Conservation (phyloP, 768 basidiomycete species). For the Lactarius hengduanensis region DNA sequence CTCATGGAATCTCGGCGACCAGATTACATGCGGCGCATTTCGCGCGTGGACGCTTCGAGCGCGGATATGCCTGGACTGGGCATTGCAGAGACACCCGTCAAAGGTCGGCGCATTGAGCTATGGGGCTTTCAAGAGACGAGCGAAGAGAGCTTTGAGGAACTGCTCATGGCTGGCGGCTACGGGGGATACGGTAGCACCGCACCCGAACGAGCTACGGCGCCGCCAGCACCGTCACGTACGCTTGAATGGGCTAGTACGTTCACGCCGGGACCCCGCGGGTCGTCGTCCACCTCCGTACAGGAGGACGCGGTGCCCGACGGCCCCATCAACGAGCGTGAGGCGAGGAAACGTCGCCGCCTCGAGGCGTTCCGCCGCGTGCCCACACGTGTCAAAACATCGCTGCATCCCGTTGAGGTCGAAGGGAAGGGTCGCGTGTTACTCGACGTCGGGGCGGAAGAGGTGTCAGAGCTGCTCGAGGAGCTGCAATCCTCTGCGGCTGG, state of each 20-base stretch:
- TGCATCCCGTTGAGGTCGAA: conserved; percentile 64
- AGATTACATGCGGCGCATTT: conserved; percentile 62
- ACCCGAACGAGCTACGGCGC: conserved; percentile 30
- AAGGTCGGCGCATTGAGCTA: conserved; percentile 68
- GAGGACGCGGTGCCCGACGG: conserved; percentile 32
- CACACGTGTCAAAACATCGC: conserved; percentile 36
- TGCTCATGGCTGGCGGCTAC: conserved; percentile 79
- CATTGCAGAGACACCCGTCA: conserved; percentile 66
- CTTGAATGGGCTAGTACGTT: conserved; percentile 50
- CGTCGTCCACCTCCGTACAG: conserved; percentile 26
- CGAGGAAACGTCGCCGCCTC: conserved; percentile 64
- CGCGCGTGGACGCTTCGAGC: conserved; percentile 39
- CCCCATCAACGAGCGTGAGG: conserved; percentile 50
- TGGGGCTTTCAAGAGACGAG: conserved; percentile 41
- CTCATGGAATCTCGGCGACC: conserved; percentile 65
- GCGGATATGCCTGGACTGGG: conserved; percentile 43
- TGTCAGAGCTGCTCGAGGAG: conserved; percentile 32
- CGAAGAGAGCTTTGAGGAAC: conserved; percentile 84
- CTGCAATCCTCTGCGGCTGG: conserved; percentile 35
- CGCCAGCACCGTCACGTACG: conserved; percentile 44
- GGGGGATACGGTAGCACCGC: conserved; percentile 54
- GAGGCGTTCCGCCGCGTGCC: conserved; percentile 57
- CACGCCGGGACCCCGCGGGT: conserved; percentile 46
- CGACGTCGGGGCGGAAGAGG: conserved; percentile 49
- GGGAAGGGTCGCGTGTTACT: conserved; percentile 72